Percentiles rank a stretch among this genome's conserved stretches.
These are phyloP conservation scores for Neurospora hispaniola DNA, from an alignment of 495 filamentous ascomycete species.

Conservation along the genomic window DNA sequence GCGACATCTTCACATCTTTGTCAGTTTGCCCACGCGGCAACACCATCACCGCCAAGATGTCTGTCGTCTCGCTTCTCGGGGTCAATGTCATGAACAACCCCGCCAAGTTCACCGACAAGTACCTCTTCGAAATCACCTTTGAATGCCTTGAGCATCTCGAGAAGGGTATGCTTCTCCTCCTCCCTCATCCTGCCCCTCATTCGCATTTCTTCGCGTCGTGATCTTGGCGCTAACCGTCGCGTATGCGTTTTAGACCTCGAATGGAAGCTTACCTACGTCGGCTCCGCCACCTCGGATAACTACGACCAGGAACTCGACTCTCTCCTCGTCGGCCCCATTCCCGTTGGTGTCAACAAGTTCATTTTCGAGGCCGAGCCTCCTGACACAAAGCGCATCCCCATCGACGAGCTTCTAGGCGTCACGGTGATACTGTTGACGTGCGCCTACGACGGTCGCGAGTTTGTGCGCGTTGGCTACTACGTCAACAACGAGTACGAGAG, in stretches of 20 bases:
- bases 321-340: conserved; percentile 90
- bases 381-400: conserved; percentile 77
- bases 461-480: conserved; percentile 97
- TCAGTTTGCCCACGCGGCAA: neutral
- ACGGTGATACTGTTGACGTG: conserved; percentile 95
- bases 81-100: conserved; percentile 96
- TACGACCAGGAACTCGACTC: conserved; percentile 98
- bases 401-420: conserved; percentile 89
- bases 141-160: conserved; percentile 87
- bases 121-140: conserved; percentile 97
- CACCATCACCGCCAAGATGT: conserved; percentile 53
- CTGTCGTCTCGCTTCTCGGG: conserved; percentile 88
- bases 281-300: conserved; percentile 93
- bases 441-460: conserved; percentile 91
- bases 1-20: neutral
- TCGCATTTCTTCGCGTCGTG: neutral
- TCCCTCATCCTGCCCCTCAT: neutral
- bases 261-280: conserved; percentile 98
- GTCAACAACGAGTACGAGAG: conserved; percentile 97
- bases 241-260: conserved; percentile 61
- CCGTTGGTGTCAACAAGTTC: conserved; percentile 96
- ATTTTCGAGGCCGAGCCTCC: conserved; percentile 93
- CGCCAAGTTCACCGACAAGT: conserved; percentile 75
- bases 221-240: neutral
- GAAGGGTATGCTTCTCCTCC: conserved; percentile 52